These are phyloP conservation scores for Aspergillus sp. DNA, from an alignment of 2,329 filamentous ascomycete species.

Conservation along the genomic window DNA sequence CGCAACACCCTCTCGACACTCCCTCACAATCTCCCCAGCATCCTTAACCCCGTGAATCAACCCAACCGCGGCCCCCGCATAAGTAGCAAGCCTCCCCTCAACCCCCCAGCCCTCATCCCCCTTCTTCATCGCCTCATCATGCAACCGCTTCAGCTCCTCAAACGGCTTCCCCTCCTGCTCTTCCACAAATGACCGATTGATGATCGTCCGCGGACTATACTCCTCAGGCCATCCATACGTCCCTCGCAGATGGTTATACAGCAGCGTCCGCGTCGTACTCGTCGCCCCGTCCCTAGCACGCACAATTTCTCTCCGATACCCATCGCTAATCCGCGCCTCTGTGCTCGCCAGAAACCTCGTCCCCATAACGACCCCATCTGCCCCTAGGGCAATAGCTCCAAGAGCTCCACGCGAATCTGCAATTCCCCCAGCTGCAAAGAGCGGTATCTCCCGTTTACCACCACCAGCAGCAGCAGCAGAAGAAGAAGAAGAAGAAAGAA, in stretches of 20 bases:
- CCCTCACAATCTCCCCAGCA: conserved; percentile 41
- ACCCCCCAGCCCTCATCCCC: conserved; percentile 51
- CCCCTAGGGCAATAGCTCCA: conserved; percentile 53
- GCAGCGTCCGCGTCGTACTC: conserved; percentile 50
- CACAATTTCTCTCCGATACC: conserved; percentile 54
- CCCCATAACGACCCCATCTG: conserved; percentile 59
- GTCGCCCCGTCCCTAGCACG: conserved; percentile 53
- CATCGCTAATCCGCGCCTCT: conserved; percentile 52
- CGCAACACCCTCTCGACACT: conserved; percentile 6
- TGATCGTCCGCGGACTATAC: conserved; percentile 60
- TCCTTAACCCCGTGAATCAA: conserved; percentile 43
- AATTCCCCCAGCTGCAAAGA: conserved; percentile 56
- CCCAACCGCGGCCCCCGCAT: conserved; percentile 50
- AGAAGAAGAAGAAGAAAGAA: too few relatives aligned
- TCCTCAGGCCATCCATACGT: conserved; percentile 59
- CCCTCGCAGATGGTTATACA: conserved; percentile 58
- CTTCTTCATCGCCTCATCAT: conserved; percentile 41
- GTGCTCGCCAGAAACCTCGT: conserved; percentile 60
- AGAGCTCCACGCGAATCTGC: conserved; percentile 53
- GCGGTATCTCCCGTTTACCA: conserved; percentile 35
- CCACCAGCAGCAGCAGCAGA: conserved; percentile 16
- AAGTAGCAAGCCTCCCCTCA: conserved; percentile 51
- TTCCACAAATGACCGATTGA: conserved; percentile 56
- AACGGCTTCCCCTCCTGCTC: conserved; percentile 43
- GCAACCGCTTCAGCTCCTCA: conserved; percentile 45